Percentiles rank a stretch among this genome's conserved stretches.
Evolutionary conservation across 2,329 filamentous ascomycete genomes (phyloP).

Genomic region (Monosporascus sp.): DNA sequence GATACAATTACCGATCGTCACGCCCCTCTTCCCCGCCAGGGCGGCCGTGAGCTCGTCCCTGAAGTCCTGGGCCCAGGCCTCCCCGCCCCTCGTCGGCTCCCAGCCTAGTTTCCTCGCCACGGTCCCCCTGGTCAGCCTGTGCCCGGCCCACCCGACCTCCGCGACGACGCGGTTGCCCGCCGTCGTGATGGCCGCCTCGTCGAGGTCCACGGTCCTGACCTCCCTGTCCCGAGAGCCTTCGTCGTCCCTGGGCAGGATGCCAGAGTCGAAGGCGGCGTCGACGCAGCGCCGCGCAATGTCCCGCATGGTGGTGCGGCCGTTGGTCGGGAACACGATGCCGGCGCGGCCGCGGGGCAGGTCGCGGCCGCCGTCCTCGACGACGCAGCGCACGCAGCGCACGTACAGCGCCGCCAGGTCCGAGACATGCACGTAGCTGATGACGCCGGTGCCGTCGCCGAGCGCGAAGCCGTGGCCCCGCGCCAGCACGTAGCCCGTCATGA

Average conservation of each 20-base stretch:
- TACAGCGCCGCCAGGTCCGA: slow-evolving; percentile 14
- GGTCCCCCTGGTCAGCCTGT: neutral
- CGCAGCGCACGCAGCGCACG: slow-evolving; percentile 5
- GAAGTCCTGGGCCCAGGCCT: neutral
- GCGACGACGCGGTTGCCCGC: neutral
- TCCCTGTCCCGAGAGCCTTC: slow-evolving; percentile 1
- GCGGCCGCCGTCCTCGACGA: slow-evolving; percentile 2
- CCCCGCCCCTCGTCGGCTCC: neutral
- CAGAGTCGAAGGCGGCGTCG: slow-evolving; percentile 9
- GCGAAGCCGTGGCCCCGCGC: slow-evolving; percentile 9
- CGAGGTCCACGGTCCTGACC: slow-evolving; percentile 2
- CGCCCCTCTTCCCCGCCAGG: neutral
- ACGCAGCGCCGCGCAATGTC: slow-evolving; percentile 4
- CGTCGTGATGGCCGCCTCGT: neutral
- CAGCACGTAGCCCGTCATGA: slow-evolving; percentile 14
- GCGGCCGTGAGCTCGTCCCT: neutral
- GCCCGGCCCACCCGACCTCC: slow-evolving; percentile 4
- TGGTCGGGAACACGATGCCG: neutral
- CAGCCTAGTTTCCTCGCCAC: slow-evolving; percentile 1
- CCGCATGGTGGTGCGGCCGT: too few species aligned
- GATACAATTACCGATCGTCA: slow-evolving; percentile 1
- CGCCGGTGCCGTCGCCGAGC: slow-evolving; percentile 9
- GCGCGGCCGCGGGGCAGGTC: neutral
- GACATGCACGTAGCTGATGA: slow-evolving; percentile 12
- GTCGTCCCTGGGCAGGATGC: slow-evolving; percentile 3